Percentiles rank a stretch among this genome's conserved stretches.
Conservation (phyloP, 23 red algal genomes). For the Porphyridium purpureum region DNA sequence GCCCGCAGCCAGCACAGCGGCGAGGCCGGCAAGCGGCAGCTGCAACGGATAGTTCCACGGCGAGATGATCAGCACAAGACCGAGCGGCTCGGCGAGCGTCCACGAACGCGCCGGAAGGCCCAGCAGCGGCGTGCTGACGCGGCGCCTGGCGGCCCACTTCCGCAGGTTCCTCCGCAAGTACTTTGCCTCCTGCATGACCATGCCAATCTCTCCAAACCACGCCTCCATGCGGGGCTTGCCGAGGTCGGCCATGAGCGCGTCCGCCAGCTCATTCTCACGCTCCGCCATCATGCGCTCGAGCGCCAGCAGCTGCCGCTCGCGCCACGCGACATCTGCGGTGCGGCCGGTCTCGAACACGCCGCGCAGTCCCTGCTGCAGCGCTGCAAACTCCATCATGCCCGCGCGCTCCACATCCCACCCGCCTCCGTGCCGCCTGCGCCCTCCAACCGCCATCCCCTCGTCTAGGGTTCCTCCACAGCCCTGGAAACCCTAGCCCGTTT, state of each 20-base stretch:
- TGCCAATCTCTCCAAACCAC: neutral
- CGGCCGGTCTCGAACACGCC: neutral
- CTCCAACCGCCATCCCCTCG: too few relatives aligned
- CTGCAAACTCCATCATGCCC: too few relatives aligned
- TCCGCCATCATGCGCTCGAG: neutral
- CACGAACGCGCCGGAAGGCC: neutral
- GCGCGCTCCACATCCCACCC: too few relatives aligned
- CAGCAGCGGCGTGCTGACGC: neutral
- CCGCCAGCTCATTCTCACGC: neutral
- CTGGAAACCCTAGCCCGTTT: too few relatives aligned
- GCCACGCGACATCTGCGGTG: neutral
- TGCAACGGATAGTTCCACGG: constrained; percentile 65
- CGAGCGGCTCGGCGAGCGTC: constrained; percentile 19
- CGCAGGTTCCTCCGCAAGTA: neutral
- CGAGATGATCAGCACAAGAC: constrained; percentile 31
- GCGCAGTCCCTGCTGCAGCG: too few relatives aligned
- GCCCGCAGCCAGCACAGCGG: constrained; percentile 65
- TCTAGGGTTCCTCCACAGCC: too few relatives aligned
- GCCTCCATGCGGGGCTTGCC: neutral
- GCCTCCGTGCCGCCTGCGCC: too few relatives aligned
- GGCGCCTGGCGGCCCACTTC: neutral
- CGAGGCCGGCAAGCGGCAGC: constrained; percentile 19
- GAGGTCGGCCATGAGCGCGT: neutral
- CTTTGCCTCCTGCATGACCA: neutral
- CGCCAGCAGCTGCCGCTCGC: neutral